Evolutionary conservation across 106 monocot species (phyloP).

Genomic region (Allium cepa): DNA sequence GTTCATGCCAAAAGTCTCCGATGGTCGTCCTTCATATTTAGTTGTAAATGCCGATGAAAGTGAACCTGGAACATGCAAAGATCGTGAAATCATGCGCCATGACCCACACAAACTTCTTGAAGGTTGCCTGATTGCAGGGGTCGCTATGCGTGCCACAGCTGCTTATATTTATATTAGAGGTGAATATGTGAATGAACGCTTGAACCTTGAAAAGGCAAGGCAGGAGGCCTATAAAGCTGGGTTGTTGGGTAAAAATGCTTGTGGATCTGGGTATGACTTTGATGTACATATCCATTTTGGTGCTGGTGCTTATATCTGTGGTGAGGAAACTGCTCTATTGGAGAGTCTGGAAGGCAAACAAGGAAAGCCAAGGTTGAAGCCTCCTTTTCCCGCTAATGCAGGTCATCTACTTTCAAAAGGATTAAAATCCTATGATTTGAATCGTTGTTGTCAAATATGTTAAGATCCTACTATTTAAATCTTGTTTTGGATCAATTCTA

Average conservation of each 20-base stretch:
- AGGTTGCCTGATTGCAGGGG: constrained; percentile 71
- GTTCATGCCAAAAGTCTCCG: constrained; percentile 77
- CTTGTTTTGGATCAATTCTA: too few species aligned
- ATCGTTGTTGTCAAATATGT: too few species aligned
- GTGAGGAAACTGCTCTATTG: constrained; percentile 62
- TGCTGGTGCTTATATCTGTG: constrained; percentile 76
- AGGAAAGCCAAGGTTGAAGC: constrained; percentile 58
- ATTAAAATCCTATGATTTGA: too few species aligned
- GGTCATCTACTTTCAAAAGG: too few species aligned
- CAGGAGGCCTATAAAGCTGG: constrained; percentile 65
- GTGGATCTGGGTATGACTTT: constrained; percentile 76
- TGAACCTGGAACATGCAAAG: constrained; percentile 74
- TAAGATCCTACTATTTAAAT: too few species aligned
- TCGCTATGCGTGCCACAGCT: constrained; percentile 62
- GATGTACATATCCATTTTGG: constrained; percentile 69
- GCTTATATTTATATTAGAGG: constrained; percentile 77
- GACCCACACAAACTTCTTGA: constrained; percentile 73
- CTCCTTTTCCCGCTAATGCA: constrained; percentile 74
- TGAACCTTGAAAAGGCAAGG: constrained; percentile 59
- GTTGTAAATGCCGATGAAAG: constrained; percentile 80
- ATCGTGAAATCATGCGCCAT: constrained; percentile 65
- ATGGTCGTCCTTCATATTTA: constrained; percentile 74
- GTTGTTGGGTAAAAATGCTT: constrained; percentile 64
- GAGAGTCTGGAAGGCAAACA: constrained; percentile 74
- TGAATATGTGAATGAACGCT: constrained; percentile 57